A percentile compares a stretch with the other conserved stretches of the same genome.
Evolutionary conservation across 192 early-diverging fungal genomes (phyloP).

Genomic region (Coemansia reversa): DNA sequence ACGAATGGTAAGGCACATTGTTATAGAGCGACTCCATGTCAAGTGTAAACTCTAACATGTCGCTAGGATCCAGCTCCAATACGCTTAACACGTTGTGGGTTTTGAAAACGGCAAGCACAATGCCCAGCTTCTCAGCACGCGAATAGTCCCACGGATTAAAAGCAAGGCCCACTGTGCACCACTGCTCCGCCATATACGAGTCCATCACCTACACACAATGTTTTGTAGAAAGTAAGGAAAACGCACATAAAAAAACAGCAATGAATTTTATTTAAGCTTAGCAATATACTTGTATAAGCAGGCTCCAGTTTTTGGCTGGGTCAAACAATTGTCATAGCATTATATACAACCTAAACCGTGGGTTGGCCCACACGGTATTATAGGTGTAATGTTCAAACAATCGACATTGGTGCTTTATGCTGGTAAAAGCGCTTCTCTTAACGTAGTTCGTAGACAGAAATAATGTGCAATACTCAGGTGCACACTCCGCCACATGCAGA

Average conservation of each 20-base stretch:
- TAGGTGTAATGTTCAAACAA: neutral
- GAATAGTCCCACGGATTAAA: constrained; percentile 68
- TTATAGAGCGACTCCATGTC: constrained; percentile 81
- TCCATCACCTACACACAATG: constrained; percentile 36
- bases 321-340: constrained; percentile 6
- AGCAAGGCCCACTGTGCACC: constrained; percentile 37
- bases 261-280: no score
- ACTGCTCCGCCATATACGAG: constrained; percentile 34
- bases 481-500: neutral
- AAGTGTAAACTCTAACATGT: constrained; percentile 80
- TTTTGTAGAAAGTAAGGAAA: constrained; percentile 2
- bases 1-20: constrained; percentile 90
- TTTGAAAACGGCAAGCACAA: constrained; percentile 76
- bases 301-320: constrained; percentile 3
- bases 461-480: no score
- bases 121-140: constrained; percentile 77
- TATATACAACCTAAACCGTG: constrained; percentile 1
- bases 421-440: neutral
- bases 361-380: constrained; percentile 1
- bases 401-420: neutral
- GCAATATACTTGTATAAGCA: neutral
- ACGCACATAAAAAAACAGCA: constrained; percentile 5
- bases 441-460: no score
- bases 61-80: constrained; percentile 59
- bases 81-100: constrained; percentile 62